Evolutionary conservation across 371 early-diverging fungal genomes (phyloP).

Genomic region (Batkoa obscura): DNA sequence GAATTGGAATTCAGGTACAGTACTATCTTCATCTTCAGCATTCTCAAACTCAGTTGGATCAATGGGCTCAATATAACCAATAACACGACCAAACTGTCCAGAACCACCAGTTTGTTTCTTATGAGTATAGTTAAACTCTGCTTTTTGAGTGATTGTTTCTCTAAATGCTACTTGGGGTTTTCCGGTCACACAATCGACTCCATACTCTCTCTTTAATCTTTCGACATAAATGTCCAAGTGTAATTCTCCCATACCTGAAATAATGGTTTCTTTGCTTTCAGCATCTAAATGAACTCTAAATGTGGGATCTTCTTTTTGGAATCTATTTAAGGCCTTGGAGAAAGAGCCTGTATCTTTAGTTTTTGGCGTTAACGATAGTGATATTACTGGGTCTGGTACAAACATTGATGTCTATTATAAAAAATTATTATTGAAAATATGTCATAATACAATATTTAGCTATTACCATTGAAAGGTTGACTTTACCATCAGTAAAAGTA

Average conservation of each 20-base stretch:
- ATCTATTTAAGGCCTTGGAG: conserved; percentile 82
- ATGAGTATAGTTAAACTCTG: conserved; percentile 89
- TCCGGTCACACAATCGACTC: conserved; percentile 79
- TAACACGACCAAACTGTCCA: conserved; percentile 88
- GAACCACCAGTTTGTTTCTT: conserved; percentile 97
- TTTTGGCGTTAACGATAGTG: conserved; percentile 76
- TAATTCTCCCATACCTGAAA: conserved; percentile 84
- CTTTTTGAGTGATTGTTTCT: conserved; percentile 63
- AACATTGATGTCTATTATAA: conserved; percentile 67
- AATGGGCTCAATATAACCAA: conserved; percentile 83
- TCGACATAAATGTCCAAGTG: conserved; percentile 90
- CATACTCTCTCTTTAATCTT: conserved; percentile 94
- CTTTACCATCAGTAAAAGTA: conserved; percentile 81
- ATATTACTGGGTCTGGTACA: conserved; percentile 94
- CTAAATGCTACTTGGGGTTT: conserved; percentile 95
- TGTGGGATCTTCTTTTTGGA: conserved; percentile 95
- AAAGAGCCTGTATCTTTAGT: conserved; percentile 83
- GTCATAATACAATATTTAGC: neutral
- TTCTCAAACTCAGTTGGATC: neutral
- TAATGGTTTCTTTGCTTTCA: conserved; percentile 85
- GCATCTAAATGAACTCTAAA: conserved; percentile 87
- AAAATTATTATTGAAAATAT: neutral
- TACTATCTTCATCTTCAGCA: conserved; percentile 27
- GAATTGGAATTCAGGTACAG: conserved; percentile 39
- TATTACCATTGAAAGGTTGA: conserved; percentile 62